Evolutionary conservation across 2,329 filamentous ascomycete species (phyloP), one percentile per base, ranked within the genome.

Genomic region (Cadophora sp.): DNA sequence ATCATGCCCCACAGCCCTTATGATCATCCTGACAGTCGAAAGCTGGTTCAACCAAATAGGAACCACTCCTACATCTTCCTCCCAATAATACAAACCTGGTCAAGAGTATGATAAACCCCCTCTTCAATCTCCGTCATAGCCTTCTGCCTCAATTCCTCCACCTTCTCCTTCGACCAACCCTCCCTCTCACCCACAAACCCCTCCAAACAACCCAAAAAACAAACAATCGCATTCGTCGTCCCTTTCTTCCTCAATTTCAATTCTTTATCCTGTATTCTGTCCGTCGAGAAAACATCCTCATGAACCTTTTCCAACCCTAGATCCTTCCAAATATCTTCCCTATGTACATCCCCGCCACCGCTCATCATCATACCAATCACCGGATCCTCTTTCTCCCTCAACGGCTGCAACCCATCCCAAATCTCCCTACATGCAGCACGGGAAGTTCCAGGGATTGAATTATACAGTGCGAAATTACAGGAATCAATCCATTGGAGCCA

Each of bases 401-500:
- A 61, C 2, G 55, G 45, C n/a, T 67, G 60, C 33, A 67, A 48
- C 1, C 53, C 65, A 33, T 67, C 61, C 64, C 59, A 67, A 13
- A 67, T 64, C 65, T 67, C 65, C 62, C 56, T 55, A 16, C 65
- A 67, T 1, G 65, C 65, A 11, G 18, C 33, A 3, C 65, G 55
- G 13, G 55, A 60, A 55, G 65, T 39, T 20, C 65, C 65, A 16
- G 65, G 30, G 22, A 33, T 20, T 14, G 33, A 20, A 50, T 61
- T 60, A 24, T 67, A 67, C 14, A 67, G 55, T 18, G 60, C n/a
- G 27, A 67, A 67, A 58, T 67, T 67, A n/a, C 65, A 67, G n/a
- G 65, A 67, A 39, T 67, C 65, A 33, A 67, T 67, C 65, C 65
- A 67, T 33, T 67, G 65, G 22, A 67, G 61, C 65, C 65, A 67